Evolutionary conservation across 306 rosid species (phyloP), one percentile per base, ranked within the genome.

Genomic region (Inga oerstediana): DNA sequence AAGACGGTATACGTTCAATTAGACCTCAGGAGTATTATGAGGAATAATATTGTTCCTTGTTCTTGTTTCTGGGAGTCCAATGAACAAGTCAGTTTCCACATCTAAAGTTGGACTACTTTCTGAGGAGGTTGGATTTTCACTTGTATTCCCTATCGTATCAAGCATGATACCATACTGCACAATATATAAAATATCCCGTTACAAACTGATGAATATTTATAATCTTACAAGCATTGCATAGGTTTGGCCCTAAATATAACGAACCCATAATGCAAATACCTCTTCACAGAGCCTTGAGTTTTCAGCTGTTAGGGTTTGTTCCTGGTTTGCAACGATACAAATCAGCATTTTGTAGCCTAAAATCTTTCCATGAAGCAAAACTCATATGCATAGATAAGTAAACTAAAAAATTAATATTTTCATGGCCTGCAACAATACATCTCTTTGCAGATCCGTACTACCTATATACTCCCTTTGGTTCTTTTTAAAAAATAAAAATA

Each of bases 1-100:
- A 58, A 75, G 20, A 66, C 34, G 43, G 20, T n/a, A 27, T 27
- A 49, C 13, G 64, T 41, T 76, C 62, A 86, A 59, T 58, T 65
- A 77, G 83, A 79, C 73, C 66, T 59, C 66, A 22, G 66, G 66
- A 59, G 34, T 22, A 59, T 22, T 59, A 22, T 10, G 5, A 20
- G 15, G 34, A 11, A 22, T 20, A 58, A n/a, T n/a, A 20, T 58
- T n/a, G 30, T 13, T 8, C 10, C 15, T 59, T 59, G 66, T 59
- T 59, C 66, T 59, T n/a, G 66, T 22, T 59, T 59, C 32, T 59
- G 66, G 66, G 34, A 10, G 66, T 59, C 66, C 66, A 59, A 59
- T 59, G 66, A 59, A 22, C 34, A 59, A 59, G 30, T 24, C 30
- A 59, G 66, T 59, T 59, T 59, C 66, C 66, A 59, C 66, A 59